Evolutionary conservation across 495 filamentous ascomycete genomes (phyloP).

Genomic region (Astrocystis sublimbata): DNA sequence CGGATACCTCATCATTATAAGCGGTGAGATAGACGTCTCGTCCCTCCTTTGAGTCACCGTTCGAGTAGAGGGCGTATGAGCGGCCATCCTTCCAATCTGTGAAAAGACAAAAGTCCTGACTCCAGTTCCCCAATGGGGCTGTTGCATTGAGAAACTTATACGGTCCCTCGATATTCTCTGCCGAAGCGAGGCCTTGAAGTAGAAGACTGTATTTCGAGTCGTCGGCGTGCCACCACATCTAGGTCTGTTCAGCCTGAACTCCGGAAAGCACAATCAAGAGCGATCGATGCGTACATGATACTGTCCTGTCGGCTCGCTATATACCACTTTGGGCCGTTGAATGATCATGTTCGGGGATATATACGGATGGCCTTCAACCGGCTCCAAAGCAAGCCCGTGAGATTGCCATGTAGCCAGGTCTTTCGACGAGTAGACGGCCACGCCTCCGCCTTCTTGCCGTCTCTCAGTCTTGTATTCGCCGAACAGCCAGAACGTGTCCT

Average conservation of each 20-base stretch:
- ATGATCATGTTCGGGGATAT: slow-evolving; percentile 42
- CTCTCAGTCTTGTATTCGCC: slow-evolving; percentile 48
- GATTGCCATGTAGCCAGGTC: slow-evolving; percentile 45
- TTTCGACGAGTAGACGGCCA: slow-evolving; percentile 44
- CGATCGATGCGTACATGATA: slow-evolving; percentile 38
- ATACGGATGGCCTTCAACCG: slow-evolving; percentile 38
- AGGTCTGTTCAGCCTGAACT: slow-evolving; percentile 6
- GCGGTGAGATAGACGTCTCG: slow-evolving; percentile 46
- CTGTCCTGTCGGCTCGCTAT: slow-evolving; percentile 35
- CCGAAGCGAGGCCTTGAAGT: slow-evolving; percentile 43
- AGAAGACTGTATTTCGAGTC: slow-evolving; percentile 46
- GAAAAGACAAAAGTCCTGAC: slow-evolving; percentile 50
- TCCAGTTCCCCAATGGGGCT: slow-evolving; percentile 48
- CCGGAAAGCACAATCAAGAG: not conserved
- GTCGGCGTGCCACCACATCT: slow-evolving; percentile 55
- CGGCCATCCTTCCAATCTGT: slow-evolving; percentile 46
- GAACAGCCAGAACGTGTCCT: slow-evolving; percentile 46
- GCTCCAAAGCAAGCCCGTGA: slow-evolving; percentile 44
- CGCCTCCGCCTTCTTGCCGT: slow-evolving; percentile 45
- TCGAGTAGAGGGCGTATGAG: slow-evolving; percentile 46
- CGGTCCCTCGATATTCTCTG: slow-evolving; percentile 41
- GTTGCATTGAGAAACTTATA: slow-evolving; percentile 44
- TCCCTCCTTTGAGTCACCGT: slow-evolving; percentile 42
- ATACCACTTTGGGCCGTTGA: slow-evolving; percentile 48
- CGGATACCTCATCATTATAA: slow-evolving; percentile 40